Percentiles rank a stretch among this genome's conserved stretches.
Conservation (phyloP, 2,329 filamentous ascomycete species). For the Paracamarosporium sp. region DNA sequence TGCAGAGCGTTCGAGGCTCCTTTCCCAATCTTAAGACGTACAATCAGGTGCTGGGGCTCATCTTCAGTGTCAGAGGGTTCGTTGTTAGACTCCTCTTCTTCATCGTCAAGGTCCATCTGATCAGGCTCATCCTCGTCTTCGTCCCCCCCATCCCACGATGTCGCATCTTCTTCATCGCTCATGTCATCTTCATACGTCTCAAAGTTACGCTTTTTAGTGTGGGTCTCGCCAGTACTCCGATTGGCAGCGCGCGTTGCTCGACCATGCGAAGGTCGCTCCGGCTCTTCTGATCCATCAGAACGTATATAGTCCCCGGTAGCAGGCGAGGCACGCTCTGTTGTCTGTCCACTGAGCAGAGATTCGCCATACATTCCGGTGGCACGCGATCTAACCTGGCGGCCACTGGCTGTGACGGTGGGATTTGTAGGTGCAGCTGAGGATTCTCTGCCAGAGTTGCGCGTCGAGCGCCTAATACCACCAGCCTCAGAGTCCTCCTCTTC, state of each 20-base stretch:
- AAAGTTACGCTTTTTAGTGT: constrained; percentile 41
- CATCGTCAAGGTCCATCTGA: constrained; percentile 66
- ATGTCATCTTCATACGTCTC: constrained; percentile 67
- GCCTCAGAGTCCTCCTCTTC: constrained; percentile 76
- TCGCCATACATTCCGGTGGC: constrained; percentile 68
- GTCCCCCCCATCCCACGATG: constrained; percentile 73
- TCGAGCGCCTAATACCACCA: constrained; percentile 67
- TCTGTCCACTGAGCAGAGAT: constrained; percentile 62
- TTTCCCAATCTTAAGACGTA: constrained; percentile 65
- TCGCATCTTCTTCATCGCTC: constrained; percentile 70
- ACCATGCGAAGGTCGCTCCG: constrained; percentile 49
- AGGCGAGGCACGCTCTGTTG: constrained; percentile 47
- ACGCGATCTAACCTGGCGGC: constrained; percentile 79
- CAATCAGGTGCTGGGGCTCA: constrained; percentile 67
- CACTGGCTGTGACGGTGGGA: constrained; percentile 79
- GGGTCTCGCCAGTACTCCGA: constrained; percentile 23
- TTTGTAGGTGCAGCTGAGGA: constrained; percentile 73
- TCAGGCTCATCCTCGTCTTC: constrained; percentile 77
- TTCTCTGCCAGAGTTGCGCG: constrained; percentile 73
- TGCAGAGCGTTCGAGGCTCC: constrained; percentile 13
- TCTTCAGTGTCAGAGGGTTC: constrained; percentile 52
- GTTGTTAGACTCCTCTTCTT: constrained; percentile 58
- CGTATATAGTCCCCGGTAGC: constrained; percentile 53
- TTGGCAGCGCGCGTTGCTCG: constrained; percentile 49
- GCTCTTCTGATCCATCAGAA: constrained; percentile 55